Percentiles rank a stretch among this genome's conserved stretches.
phyloP scores from a whole-genome alignment of 768 basidiomycete genomes.

The Lactarius akahatsu region DNA sequence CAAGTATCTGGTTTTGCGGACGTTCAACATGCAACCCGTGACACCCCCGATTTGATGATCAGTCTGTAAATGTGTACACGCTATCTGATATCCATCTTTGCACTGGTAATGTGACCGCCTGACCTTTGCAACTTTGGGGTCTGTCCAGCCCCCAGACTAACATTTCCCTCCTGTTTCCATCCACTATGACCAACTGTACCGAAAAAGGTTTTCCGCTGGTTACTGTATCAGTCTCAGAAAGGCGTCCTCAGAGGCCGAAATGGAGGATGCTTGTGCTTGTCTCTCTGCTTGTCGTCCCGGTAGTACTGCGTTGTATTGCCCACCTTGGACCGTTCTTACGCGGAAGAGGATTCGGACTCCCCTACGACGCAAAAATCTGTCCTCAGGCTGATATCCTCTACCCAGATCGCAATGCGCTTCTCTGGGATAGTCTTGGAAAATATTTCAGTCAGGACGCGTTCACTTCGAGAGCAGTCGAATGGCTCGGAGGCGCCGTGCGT shows the following conservation, averaged over 20 bases:
- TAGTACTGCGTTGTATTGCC: neutral
- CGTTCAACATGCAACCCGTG: too few relatives aligned
- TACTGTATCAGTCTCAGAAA: neutral
- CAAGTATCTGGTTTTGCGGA: too few relatives aligned
- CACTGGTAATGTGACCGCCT: too few relatives aligned
- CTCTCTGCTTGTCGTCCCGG: neutral
- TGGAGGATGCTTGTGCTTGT: neutral
- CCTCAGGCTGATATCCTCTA: slow-evolving; percentile 35
- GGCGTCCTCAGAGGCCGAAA: neutral
- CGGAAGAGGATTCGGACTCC: neutral
- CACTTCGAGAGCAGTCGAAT: slow-evolving; percentile 37
- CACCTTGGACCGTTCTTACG: neutral
- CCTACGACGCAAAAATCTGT: neutral
- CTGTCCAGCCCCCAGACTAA: neutral
- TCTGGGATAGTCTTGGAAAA: slow-evolving; percentile 37
- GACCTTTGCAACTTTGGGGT: too few relatives aligned
- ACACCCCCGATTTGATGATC: too few relatives aligned
- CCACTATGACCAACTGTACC: neutral
- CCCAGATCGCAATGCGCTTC: slow-evolving; percentile 34
- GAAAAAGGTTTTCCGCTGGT: neutral
- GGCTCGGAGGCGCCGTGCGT: slow-evolving; percentile 42
- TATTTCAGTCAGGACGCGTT: slow-evolving; percentile 39
- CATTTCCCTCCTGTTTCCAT: too few relatives aligned
- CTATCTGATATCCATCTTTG: too few relatives aligned
- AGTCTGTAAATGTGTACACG: too few relatives aligned